Percentiles rank a stretch among this genome's conserved stretches.
Conservation (phyloP, 495 filamentous ascomycete species). For the Parathielavia hyrcaniae region DNA sequence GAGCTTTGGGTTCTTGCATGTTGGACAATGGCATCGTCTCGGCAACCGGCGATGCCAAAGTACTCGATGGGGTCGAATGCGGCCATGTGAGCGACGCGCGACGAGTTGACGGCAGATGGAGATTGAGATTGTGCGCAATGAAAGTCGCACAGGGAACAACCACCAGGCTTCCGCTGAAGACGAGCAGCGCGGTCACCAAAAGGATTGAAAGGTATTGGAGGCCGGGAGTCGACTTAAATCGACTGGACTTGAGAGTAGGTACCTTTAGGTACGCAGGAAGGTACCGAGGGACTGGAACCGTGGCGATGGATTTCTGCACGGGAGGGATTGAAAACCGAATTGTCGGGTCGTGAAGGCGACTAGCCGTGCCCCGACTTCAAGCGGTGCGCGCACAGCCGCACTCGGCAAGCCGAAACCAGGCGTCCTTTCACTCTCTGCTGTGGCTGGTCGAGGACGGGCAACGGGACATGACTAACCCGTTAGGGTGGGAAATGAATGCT, state of each 20-base stretch:
- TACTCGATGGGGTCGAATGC: slow-evolving; percentile 14
- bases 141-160: neutral
- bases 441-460: too few species aligned
- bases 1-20: neutral
- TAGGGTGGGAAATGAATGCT: too few species aligned
- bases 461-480: too few species aligned
- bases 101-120: neutral
- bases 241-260: neutral
- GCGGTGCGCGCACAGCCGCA: slow-evolving; percentile 2
- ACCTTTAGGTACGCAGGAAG: neutral
- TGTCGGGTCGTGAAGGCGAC: slow-evolving; percentile 7
- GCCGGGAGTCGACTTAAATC: neutral
- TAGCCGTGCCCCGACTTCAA: neutral
- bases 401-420: neutral
- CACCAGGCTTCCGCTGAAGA: too few species aligned
- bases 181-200: too few species aligned
- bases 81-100: slow-evolving; percentile 12
- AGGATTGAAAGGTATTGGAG: too few species aligned
- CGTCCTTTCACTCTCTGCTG: neutral
- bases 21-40: slow-evolving; percentile 8
- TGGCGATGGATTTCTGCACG: neutral
- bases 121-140: neutral
- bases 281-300: neutral
- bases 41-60: slow-evolving; percentile 14
- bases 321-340: neutral